Evolutionary conservation across 805 yeast species (phyloP).

Genomic region (Kodamaea neixiangensis): DNA sequence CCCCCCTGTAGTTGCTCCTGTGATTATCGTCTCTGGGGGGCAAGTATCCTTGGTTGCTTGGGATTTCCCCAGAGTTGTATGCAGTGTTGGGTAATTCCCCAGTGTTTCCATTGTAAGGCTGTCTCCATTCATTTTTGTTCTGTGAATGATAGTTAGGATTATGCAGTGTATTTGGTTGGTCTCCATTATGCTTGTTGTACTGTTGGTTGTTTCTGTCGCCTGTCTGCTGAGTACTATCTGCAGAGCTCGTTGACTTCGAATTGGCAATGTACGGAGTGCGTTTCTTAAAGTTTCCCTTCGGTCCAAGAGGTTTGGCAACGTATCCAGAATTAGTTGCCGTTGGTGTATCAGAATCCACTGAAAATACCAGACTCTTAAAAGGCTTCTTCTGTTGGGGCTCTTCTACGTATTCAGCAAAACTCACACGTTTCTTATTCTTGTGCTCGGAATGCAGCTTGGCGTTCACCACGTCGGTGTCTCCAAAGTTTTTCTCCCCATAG

Average conservation of each 20-base stretch:
- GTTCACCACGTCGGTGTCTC: background rate
- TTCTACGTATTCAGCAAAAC: background rate
- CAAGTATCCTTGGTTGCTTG: background rate
- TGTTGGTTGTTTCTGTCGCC: background rate
- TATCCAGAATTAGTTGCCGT: background rate
- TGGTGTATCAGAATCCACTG: background rate
- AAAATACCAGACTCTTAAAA: slow-evolving; percentile 6
- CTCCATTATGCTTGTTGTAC: background rate
- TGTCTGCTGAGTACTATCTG: background rate
- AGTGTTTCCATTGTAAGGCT: background rate
- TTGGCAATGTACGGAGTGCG: slow-evolving; percentile 1
- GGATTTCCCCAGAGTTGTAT: background rate
- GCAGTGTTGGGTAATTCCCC: background rate
- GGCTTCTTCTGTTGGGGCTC: background rate
- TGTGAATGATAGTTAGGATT: background rate
- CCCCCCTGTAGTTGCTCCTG: background rate
- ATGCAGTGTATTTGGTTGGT: background rate
- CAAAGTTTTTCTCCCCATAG: no score
- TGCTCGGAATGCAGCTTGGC: background rate
- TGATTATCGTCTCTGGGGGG: background rate
- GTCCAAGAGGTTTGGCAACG: background rate
- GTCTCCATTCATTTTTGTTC: background rate
- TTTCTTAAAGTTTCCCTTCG: background rate
- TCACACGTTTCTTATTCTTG: background rate
- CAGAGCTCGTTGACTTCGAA: background rate